Evolutionary conservation across 495 filamentous ascomycete genomes (phyloP).

Genomic region (Bombardia bombarda): DNA sequence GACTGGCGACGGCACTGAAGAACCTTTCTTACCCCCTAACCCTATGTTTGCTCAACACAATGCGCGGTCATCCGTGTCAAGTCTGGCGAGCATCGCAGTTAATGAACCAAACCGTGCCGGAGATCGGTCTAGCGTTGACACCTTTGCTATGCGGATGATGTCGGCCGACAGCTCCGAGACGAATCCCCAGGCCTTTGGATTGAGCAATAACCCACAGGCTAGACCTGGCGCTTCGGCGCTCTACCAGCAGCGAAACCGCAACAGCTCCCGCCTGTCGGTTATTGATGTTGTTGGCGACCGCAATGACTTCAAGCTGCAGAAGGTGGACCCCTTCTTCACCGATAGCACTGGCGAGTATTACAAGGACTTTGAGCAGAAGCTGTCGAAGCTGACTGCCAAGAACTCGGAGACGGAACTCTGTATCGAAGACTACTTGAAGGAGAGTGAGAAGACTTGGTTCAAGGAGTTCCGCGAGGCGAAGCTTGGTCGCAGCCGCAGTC

Average conservation of each 20-base stretch:
- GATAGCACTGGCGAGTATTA: conserved; percentile 53
- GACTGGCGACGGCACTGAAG: conserved; percentile 5
- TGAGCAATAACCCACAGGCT: conserved; percentile 11
- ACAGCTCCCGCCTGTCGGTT: conserved; percentile 18
- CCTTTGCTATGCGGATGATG: conserved; percentile 22
- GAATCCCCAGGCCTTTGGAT: conserved; percentile 9
- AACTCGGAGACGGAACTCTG: conserved; percentile 50
- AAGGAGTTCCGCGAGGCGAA: conserved; percentile 32
- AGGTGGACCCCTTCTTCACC: conserved; percentile 59
- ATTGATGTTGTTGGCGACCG: conserved; percentile 18
- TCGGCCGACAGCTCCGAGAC: conserved; percentile 14
- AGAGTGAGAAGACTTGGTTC: conserved; percentile 58
- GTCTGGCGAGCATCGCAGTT: conserved; percentile 10
- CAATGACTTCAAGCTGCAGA: conserved; percentile 43
- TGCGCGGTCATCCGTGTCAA: conserved; percentile 13
- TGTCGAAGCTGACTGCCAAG: conserved; percentile 44
- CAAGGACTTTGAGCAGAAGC: conserved; percentile 44
- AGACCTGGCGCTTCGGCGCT: conserved; percentile 10
- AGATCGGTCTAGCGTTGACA: conserved; percentile 15
- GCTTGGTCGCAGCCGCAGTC: conserved; percentile 12
- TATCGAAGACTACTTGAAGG: conserved; percentile 54
- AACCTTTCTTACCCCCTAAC: conserved; percentile 14
- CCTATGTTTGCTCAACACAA: conserved; percentile 16
- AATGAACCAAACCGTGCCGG: conserved; percentile 11
- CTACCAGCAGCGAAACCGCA: conserved; percentile 12